Conservation (phyloP, 441 rosid genomes). For the Adansonia grandidieri region DNA sequence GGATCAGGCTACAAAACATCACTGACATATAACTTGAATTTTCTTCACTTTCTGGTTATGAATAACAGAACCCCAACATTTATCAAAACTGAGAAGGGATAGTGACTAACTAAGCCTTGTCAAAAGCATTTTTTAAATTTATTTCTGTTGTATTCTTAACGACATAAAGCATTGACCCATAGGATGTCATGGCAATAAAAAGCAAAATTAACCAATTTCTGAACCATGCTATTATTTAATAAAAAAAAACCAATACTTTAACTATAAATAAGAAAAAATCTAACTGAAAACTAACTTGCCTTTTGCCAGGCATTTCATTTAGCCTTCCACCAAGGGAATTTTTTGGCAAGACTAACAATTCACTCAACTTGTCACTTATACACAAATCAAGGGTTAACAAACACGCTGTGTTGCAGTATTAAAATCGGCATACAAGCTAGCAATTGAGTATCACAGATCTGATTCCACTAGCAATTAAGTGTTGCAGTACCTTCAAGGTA, state of each 20-base stretch:
- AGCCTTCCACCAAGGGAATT: background rate
- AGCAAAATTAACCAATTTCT: background rate
- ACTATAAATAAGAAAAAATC: background rate
- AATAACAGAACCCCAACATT: background rate
- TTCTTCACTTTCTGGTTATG: background rate
- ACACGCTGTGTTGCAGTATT: background rate
- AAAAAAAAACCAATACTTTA: background rate
- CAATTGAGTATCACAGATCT: background rate
- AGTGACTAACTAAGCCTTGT: background rate
- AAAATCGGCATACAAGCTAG: constrained; percentile 14
- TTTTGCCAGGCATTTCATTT: background rate
- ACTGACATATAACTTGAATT: background rate
- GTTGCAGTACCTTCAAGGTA: background rate
- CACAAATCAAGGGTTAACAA: background rate
- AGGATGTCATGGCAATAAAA: background rate
- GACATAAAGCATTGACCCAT: background rate
- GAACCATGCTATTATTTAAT: background rate
- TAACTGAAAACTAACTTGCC: background rate
- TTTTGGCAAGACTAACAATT: constrained; percentile 6
- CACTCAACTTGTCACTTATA: constrained; percentile 6
- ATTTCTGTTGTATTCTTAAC: background rate
- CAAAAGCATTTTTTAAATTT: too few species aligned
- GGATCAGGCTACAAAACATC: background rate
- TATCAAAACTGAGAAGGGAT: background rate
- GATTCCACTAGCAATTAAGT: constrained; percentile 10